Evolutionary conservation across 176 grass and related monocot genomes (phyloP).

Genomic region (Paspalum notatum): DNA sequence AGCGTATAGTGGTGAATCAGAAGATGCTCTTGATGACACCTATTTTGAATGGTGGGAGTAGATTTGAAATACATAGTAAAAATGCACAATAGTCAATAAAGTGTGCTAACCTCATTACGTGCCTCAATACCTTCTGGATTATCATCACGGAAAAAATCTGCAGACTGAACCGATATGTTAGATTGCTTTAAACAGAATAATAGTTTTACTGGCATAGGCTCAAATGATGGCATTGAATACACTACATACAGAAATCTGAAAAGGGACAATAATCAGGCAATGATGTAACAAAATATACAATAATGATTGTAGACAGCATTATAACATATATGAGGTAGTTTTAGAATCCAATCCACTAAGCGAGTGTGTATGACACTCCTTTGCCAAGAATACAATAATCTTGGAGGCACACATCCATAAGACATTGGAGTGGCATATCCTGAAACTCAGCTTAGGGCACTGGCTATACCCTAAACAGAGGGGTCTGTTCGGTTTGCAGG

Average conservation of each 20-base stretch:
- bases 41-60: background rate
- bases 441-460: too few relatives aligned
- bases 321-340: background rate
- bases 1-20: constrained; percentile 6
- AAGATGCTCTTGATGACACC: constrained; percentile 21
- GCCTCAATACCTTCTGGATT: constrained; percentile 94
- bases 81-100: constrained; percentile 3
- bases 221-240: constrained; percentile 24
- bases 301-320: constrained; percentile 13
- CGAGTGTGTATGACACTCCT: background rate
- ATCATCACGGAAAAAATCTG: constrained; percentile 96
- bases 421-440: too few relatives aligned
- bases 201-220: constrained; percentile 13
- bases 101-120: constrained; percentile 87
- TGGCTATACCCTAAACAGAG: background rate
- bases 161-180: constrained; percentile 61
- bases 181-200: constrained; percentile 12
- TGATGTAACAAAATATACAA: constrained; percentile 33
- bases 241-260: background rate
- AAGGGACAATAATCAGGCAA: constrained; percentile 36
- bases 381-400: background rate
- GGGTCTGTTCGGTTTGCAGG: too few relatives aligned
- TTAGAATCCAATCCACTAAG: background rate
- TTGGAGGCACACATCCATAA: background rate
- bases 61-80: constrained; percentile 11